Evolutionary conservation across 2,329 filamentous ascomycete genomes (phyloP).

Genomic region (Penicillium sp.): DNA sequence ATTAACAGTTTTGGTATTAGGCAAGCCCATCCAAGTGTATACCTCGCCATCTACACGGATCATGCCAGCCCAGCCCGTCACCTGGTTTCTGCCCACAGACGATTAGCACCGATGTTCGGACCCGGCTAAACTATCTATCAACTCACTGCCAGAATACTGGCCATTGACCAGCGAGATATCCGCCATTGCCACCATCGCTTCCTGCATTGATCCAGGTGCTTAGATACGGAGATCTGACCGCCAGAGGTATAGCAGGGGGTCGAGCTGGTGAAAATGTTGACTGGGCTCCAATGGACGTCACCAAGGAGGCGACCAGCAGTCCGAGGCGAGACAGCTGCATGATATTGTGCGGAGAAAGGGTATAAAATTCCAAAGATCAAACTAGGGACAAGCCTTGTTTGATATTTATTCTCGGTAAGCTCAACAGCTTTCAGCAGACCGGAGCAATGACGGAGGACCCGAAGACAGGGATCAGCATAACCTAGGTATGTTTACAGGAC

Average conservation of each 20-base stretch:
- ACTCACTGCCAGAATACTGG: conserved; percentile 68
- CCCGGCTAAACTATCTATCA: neutral
- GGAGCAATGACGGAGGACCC: conserved; percentile 5
- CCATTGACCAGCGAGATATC: conserved; percentile 70
- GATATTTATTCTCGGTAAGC: conserved; percentile 16
- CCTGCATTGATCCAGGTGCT: conserved; percentile 69
- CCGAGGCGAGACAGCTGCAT: conserved; percentile 33
- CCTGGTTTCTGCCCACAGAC: conserved; percentile 49
- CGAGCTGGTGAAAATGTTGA: conserved; percentile 66
- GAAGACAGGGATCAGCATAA: conserved; percentile 20
- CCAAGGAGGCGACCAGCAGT: conserved; percentile 27
- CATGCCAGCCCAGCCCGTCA: conserved; percentile 68
- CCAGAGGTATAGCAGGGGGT: conserved; percentile 70
- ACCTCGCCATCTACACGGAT: conserved; percentile 66
- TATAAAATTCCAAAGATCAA: conserved; percentile 22
- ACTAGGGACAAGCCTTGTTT: conserved; percentile 19
- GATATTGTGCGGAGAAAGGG: conserved; percentile 14
- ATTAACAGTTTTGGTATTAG: conserved; percentile 49
- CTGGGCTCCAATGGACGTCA: conserved; percentile 23
- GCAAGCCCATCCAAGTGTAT: conserved; percentile 70
- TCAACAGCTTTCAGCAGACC: conserved; percentile 2
- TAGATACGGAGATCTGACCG: conserved; percentile 74
- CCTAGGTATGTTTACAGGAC: conserved; percentile 24
- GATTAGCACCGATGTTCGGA: conserved; percentile 15
- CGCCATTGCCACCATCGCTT: conserved; percentile 63